These are phyloP conservation scores for Parsonsia alboflavescens DNA, from an alignment of 257 asterid species.

Conservation along the genomic window DNA sequence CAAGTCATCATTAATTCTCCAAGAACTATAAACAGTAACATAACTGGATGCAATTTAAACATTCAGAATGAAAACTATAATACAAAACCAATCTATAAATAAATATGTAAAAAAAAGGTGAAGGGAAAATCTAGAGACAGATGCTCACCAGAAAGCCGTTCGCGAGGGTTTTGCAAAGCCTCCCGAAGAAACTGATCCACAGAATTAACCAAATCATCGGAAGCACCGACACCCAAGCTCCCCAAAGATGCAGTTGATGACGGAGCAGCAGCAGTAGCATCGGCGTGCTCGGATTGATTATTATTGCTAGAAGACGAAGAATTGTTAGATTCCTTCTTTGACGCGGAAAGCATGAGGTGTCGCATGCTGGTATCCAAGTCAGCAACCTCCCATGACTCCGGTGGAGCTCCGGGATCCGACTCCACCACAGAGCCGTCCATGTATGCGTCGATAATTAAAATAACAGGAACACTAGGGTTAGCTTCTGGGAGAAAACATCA, in stretches of 20 bases:
- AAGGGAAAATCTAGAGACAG: neutral
- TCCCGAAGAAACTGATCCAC: constrained; percentile 96
- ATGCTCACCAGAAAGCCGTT: constrained; percentile 84
- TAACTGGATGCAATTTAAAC: neutral
- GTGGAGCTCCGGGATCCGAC: constrained; percentile 60
- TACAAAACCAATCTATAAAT: neutral
- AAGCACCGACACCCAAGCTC: constrained; percentile 21
- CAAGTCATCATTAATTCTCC: neutral
- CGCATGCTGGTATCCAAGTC: constrained; percentile 88
- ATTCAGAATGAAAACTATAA: neutral
- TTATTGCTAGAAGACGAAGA: constrained; percentile 22
- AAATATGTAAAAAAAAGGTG: neutral
- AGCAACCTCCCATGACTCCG: constrained; percentile 99
- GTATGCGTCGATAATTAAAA: neutral
- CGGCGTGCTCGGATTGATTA: constrained; percentile 42
- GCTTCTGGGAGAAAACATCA: constrained; percentile 33
- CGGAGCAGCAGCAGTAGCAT: constrained; percentile 19
- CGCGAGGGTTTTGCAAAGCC: constrained; percentile 97
- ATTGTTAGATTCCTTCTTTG: constrained; percentile 39
- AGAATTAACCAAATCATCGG: constrained; percentile 60
- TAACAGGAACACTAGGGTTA: constrained; percentile 20
- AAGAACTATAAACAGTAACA: neutral
- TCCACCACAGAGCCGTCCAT: constrained; percentile 74
- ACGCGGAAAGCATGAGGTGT: constrained; percentile 63
- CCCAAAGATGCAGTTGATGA: constrained; percentile 16